phyloP scores from a whole-genome alignment of 352 stramenopile species.

The Plasmopara halstedii region DNA sequence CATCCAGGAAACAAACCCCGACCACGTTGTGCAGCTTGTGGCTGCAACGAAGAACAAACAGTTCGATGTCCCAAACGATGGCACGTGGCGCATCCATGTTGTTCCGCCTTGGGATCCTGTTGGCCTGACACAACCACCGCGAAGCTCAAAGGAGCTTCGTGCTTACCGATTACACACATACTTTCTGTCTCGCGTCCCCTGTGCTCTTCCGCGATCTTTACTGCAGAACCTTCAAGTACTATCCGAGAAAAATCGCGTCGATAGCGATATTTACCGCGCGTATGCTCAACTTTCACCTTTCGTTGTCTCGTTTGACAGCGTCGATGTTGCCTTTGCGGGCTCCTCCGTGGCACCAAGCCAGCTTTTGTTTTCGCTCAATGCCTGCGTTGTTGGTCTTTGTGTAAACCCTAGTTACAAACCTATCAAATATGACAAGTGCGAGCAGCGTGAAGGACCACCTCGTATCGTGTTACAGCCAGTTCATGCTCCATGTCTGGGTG shows the following conservation, averaged over 20 bases:
- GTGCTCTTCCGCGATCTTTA: constrained; percentile 25
- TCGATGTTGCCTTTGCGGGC: constrained; percentile 53
- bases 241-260: constrained; percentile 59
- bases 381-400: constrained; percentile 65
- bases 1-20: constrained; percentile 72
- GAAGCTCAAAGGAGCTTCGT: constrained; percentile 79
- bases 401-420: constrained; percentile 39
- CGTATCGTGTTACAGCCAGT: constrained; percentile 47
- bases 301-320: constrained; percentile 44
- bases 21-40: constrained; percentile 92
- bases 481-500: constrained; percentile 54
- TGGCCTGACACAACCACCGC: constrained; percentile 46
- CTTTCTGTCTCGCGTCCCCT: constrained; percentile 43
- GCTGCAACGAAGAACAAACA: constrained; percentile 85
- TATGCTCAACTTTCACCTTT: constrained; percentile 43
- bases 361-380: constrained; percentile 66
- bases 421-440: constrained; percentile 5
- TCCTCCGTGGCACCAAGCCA: constrained; percentile 65
- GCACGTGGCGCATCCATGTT: constrained; percentile 45
- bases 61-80: constrained; percentile 57
- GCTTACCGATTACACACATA: constrained; percentile 76
- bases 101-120: constrained; percentile 65
- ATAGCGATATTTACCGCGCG: constrained; percentile 39
- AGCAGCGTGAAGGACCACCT: constrained; percentile 19
- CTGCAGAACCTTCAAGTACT: constrained; percentile 68